These are phyloP conservation scores for Tricholoma hemisulphureum DNA, from an alignment of 768 basidiomycete genomes.

Conservation along the genomic window DNA sequence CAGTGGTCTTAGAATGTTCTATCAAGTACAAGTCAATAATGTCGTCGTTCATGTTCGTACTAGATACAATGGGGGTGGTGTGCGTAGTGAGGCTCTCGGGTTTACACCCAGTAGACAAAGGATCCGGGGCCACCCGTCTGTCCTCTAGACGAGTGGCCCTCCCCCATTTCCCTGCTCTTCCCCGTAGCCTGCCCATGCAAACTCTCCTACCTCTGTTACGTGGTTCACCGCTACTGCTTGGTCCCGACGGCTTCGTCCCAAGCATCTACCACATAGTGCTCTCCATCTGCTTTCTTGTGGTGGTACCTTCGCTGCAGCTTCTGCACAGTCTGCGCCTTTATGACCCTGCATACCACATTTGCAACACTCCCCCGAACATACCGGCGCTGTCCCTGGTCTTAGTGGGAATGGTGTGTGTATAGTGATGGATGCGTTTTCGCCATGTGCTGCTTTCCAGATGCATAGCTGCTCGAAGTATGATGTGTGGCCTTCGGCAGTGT, in stretches of 20 bases:
- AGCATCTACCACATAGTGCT: not conserved
- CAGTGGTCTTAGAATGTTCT: not conserved
- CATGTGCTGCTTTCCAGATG: not conserved
- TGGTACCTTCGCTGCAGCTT: not conserved
- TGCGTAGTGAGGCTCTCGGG: not conserved
- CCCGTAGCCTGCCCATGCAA: not conserved
- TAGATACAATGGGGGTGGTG: not conserved
- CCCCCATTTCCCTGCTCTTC: no score
- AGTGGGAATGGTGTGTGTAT: not conserved
- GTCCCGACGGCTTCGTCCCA: not conserved
- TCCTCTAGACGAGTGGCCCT: not conserved
- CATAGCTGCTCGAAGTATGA: not conserved
- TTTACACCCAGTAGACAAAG: not conserved
- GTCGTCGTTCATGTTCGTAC: no score
- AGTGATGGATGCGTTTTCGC: not conserved
- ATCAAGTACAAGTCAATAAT: no score
- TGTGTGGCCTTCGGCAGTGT: not conserved
- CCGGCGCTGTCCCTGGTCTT: no score
- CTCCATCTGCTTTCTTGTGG: not conserved
- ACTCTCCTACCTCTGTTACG: not conserved
- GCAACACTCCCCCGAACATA: no score
- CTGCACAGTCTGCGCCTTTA: not conserved
- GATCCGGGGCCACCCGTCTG: not conserved
- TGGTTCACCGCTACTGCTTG: not conserved
- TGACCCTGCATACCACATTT: no score